phyloP scores from a whole-genome alignment of 768 basidiomycete species.

The Kwoniella europaea region DNA sequence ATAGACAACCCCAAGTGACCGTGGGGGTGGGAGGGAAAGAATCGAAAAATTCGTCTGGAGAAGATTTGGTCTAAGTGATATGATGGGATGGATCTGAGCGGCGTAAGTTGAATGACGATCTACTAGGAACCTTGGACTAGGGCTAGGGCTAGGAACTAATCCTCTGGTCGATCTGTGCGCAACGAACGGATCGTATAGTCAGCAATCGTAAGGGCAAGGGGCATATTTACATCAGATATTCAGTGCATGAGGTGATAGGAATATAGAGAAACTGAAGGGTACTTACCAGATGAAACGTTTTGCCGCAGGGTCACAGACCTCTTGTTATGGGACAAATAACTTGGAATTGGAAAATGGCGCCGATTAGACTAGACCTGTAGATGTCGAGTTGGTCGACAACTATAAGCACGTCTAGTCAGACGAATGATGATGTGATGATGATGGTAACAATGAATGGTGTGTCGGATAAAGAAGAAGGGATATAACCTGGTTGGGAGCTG shows the following conservation, averaged over 20 bases:
- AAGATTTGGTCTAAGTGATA: neutral
- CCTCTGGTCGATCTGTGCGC: constrained; percentile 2
- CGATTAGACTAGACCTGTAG: neutral
- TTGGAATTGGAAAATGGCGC: neutral
- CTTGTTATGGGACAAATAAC: neutral
- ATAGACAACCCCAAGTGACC: neutral
- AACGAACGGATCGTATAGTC: neutral
- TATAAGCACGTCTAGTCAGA: neutral
- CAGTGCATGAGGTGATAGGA: neutral
- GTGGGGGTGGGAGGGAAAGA: neutral
- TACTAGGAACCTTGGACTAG: neutral
- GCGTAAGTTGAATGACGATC: constrained; percentile 23
- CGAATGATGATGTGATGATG: constrained; percentile 6
- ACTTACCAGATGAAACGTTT: neutral
- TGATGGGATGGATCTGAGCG: constrained; percentile 4
- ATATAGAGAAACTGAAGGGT: neutral
- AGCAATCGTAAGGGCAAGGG: neutral
- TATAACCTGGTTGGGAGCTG: neutral
- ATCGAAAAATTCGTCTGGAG: neutral
- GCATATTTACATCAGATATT: neutral
- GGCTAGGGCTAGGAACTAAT: neutral
- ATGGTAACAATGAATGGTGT: neutral
- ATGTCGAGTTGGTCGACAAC: constrained; percentile 27
- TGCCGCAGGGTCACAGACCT: constrained; percentile 21
- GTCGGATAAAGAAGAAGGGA: constrained; percentile 19